phyloP scores from a whole-genome alignment of 2,329 filamentous ascomycete genomes.

The Helminthosporium solani region DNA sequence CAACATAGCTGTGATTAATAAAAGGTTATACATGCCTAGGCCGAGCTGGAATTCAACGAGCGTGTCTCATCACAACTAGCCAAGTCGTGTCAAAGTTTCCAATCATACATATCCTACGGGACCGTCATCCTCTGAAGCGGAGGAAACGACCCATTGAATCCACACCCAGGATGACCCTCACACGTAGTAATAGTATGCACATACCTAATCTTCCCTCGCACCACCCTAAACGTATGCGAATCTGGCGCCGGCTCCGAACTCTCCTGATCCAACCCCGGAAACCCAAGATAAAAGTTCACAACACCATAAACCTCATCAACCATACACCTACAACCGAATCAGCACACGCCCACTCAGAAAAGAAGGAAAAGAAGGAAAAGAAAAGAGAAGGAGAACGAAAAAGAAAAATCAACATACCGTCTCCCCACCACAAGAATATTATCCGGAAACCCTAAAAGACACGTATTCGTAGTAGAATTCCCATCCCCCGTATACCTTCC shows the following conservation, averaged over 20 bases:
- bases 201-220: conserved; percentile 24
- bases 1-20: too few relatives aligned
- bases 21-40: too few relatives aligned
- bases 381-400: neutral
- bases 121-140: neutral
- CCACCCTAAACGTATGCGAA: conserved; percentile 28
- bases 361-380: neutral
- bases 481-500: conserved; percentile 26
- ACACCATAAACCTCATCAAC: conserved; percentile 27
- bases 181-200: conserved; percentile 25
- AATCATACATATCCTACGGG: too few relatives aligned
- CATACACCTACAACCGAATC: conserved; percentile 17
- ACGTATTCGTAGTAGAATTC: conserved; percentile 15
- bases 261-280: conserved; percentile 22
- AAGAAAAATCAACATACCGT: conserved; percentile 1
- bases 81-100: too few relatives aligned
- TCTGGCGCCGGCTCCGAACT: conserved; percentile 18
- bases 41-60: too few relatives aligned
- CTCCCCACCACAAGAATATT: conserved; percentile 22
- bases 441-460: conserved; percentile 23
- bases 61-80: too few relatives aligned
- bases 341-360: neutral
- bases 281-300: conserved; percentile 25
- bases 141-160: conserved; percentile 14
- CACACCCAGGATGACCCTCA: conserved; percentile 22